Evolutionary conservation across 768 basidiomycete species (phyloP).

Genomic region (Lentinula lateritia): DNA sequence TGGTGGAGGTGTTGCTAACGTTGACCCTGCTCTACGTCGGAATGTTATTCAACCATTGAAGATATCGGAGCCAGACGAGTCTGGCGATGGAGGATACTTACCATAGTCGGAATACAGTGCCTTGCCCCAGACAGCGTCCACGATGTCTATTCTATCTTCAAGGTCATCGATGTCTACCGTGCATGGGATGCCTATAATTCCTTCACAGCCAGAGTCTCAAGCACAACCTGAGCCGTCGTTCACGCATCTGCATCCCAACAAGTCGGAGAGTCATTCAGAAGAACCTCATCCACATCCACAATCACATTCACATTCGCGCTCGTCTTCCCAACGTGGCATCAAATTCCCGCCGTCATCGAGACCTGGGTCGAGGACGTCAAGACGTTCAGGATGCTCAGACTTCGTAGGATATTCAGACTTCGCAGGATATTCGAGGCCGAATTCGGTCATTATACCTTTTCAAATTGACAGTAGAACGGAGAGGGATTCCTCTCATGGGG

Average conservation of each 20-base stretch:
- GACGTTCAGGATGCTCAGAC: too few species aligned
- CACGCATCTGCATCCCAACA: not conserved
- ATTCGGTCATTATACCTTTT: too few species aligned
- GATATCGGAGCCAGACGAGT: not conserved
- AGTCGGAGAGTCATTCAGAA: not conserved
- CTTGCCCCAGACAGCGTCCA: not conserved
- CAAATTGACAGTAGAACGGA: too few species aligned
- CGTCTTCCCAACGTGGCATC: not conserved
- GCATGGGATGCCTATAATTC: not conserved
- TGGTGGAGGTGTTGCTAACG: constrained; percentile 9
- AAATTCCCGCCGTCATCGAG: not conserved
- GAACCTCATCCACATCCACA: not conserved
- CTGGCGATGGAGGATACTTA: too few species aligned
- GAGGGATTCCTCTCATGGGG: too few species aligned
- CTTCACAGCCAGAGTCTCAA: not conserved
- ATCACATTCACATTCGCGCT: not conserved
- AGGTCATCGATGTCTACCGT: not conserved
- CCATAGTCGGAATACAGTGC: not conserved
- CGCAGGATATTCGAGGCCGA: too few species aligned
- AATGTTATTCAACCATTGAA: not conserved
- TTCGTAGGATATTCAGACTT: too few species aligned
- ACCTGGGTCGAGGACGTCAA: not conserved
- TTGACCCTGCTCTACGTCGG: constrained; percentile 24
- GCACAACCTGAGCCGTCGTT: too few species aligned
- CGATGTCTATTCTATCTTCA: not conserved